These are phyloP conservation scores for Niveomyces coronatus DNA, from an alignment of 2,329 filamentous ascomycete species.

Conservation along the genomic window DNA sequence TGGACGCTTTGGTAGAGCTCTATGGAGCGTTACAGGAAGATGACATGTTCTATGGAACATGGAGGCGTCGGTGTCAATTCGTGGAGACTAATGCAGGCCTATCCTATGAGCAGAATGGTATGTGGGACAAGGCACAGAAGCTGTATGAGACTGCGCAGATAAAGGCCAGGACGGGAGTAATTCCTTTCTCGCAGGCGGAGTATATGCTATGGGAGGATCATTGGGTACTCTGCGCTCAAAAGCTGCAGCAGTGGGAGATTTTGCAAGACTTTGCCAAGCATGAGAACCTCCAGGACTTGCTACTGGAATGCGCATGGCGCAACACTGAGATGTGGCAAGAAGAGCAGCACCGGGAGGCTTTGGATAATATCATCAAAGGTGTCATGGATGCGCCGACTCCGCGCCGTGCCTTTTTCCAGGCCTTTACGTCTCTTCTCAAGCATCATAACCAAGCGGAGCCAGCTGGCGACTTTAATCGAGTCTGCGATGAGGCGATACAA, in stretches of 20 bases:
- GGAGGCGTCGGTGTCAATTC: conserved; percentile 89
- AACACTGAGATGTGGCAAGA: conserved; percentile 92
- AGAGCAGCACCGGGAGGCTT: conserved; percentile 72
- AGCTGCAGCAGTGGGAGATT: conserved; percentile 98
- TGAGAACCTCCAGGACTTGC: conserved; percentile 94
- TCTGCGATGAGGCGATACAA: conserved; percentile 95
- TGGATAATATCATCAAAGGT: conserved; percentile 90
- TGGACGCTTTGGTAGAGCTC: conserved; percentile 89
- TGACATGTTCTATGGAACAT: conserved; percentile 94
- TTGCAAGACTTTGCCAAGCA: conserved; percentile 96
- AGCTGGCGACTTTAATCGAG: conserved; percentile 68
- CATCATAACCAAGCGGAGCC: conserved; percentile 82
- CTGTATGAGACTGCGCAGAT: conserved; percentile 96
- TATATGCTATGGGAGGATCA: conserved; percentile 99
- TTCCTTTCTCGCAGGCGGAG: conserved; percentile 91
- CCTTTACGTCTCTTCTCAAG: conserved; percentile 94
- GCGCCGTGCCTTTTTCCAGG: conserved; percentile 90
- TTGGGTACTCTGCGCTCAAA: conserved; percentile 95
- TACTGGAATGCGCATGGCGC: conserved; percentile 91
- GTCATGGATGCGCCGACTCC: conserved; percentile 96
- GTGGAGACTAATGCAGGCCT: conserved; percentile 95
- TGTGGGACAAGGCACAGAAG: conserved; percentile 98
- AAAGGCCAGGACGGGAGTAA: conserved; percentile 89
- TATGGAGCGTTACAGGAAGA: conserved; percentile 89
- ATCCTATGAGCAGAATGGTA: conserved; percentile 96